phyloP scores from a whole-genome alignment of 306 rosid species.

The Casuarina glauca region DNA sequence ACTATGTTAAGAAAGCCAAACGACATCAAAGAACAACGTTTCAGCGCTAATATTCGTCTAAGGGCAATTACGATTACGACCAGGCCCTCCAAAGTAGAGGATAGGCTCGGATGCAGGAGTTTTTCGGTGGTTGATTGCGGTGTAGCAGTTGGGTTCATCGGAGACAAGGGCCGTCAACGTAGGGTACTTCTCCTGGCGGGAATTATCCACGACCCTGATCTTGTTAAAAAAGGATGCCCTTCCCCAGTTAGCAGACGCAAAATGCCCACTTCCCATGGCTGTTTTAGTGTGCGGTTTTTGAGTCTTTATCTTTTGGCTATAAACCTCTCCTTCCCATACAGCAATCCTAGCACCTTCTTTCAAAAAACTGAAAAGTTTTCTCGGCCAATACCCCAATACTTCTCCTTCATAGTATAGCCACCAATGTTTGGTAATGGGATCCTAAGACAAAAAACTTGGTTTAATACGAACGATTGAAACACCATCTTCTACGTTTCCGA shows the following conservation, averaged over 20 bases:
- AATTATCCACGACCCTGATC: conserved; percentile 47
- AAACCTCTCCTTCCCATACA: conserved; percentile 77
- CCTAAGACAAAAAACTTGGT: conserved; percentile 26
- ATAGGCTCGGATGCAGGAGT: conserved; percentile 33
- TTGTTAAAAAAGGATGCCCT: conserved; percentile 36
- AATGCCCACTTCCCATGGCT: conserved; percentile 64
- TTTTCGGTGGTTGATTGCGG: conserved; percentile 9
- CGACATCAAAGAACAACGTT: too few species aligned
- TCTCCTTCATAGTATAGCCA: conserved; percentile 37
- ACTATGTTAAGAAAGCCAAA: too few species aligned
- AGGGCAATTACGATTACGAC: conserved; percentile 40
- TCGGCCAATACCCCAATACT: conserved; percentile 57
- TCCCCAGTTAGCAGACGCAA: conserved; percentile 10
- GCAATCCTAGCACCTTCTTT: conserved; percentile 40
- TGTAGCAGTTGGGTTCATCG: conserved; percentile 48
- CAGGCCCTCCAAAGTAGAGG: conserved; percentile 64
- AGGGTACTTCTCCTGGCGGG: conserved; percentile 46
- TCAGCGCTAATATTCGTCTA: not conserved
- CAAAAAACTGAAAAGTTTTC: conserved; percentile 21
- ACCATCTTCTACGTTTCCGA: too few species aligned
- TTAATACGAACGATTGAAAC: too few species aligned
- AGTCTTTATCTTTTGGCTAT: conserved; percentile 34
- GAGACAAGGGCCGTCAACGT: conserved; percentile 1
- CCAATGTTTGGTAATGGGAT: conserved; percentile 45
- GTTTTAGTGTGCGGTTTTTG: conserved; percentile 55